Evolutionary conservation across 352 stramenopile species (phyloP).

Genomic region (Globisporangium parvum): DNA sequence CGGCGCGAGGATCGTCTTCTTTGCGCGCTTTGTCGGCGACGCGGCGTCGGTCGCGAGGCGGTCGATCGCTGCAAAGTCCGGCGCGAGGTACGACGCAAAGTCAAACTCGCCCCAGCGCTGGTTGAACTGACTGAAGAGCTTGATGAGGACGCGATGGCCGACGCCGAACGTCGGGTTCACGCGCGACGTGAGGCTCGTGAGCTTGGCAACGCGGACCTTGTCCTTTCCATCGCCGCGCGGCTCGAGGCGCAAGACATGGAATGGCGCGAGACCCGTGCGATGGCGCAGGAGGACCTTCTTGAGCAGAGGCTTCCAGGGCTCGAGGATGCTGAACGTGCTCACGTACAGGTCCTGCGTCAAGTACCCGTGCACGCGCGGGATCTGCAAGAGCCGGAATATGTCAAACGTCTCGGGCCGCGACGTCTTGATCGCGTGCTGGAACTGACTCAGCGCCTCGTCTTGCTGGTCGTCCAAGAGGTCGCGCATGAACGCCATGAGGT

Average conservation of each 20-base stretch:
- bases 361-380: slow-evolving; percentile 51
- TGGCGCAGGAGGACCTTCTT: slow-evolving; percentile 55
- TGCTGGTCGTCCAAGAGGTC: slow-evolving; percentile 62
- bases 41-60: not conserved
- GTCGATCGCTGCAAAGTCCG: slow-evolving; percentile 30
- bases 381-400: slow-evolving; percentile 57
- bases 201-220: slow-evolving; percentile 29
- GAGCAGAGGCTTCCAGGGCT: slow-evolving; percentile 53
- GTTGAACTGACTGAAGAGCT: slow-evolving; percentile 85
- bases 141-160: slow-evolving; percentile 51
- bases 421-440: slow-evolving; percentile 44
- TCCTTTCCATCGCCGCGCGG: not conserved
- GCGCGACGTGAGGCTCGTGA: slow-evolving; percentile 64
- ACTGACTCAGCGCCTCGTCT: slow-evolving; percentile 43
- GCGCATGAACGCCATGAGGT: slow-evolving; percentile 64
- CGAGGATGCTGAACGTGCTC: slow-evolving; percentile 43
- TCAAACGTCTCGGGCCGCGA: slow-evolving; percentile 53
- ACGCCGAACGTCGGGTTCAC: slow-evolving; percentile 78
- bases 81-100: slow-evolving; percentile 57
- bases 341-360: slow-evolving; percentile 58
- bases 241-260: slow-evolving; percentile 10
- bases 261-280: slow-evolving; percentile 17
- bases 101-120: slow-evolving; percentile 78
- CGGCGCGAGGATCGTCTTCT: slow-evolving; percentile 30
- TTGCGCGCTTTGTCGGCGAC: slow-evolving; percentile 32